Base-by-base conservation (phyloP, 441 rosid genomes). In the California macrophylla region DNA sequence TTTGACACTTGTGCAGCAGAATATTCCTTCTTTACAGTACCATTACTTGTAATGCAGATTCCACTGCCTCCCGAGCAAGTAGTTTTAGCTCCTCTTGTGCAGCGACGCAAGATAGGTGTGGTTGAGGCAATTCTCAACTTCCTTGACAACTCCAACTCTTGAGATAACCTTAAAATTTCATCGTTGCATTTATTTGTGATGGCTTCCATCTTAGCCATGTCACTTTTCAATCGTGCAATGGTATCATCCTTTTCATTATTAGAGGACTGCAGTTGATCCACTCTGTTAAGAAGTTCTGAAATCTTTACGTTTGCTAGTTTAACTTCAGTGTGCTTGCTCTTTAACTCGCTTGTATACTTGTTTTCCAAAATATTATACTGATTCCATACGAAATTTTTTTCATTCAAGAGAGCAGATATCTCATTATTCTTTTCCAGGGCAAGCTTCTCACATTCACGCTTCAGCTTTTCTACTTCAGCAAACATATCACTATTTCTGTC, bases 361-460 rank as follows among this genome's bases (percentile, higher is more conserved):
- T 67, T 86, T 69, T 93, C 89, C 69, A 87, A 65, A 66, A 73
- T 58, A 64, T 81, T 84, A 68, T 81, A 82, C 75, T 93, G 97
- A 71, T 86, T 76, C 96, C 95, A 83, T 4, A 85, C 81, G 76
- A 93, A 91, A 50, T 83, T 78, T 69, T 86, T 89, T 81, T 93
- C 92, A 15, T 74, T 75, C 81, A 81, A 6, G 12, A 93, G 83
- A 4, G 84, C 82, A 65, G 86, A 78, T 7, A 83, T 78, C 66
- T 90, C 89, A 21, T 80, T 72, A 30, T 71, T 71, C 84, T 80
- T 89, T 65, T 86, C 89, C 18, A 78, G 76, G 71, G 81, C 73
- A 80, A 85, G 79, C 74, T 77, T 79, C 74, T 81, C 70, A 45
- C 52, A 82, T 67, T 90, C 83, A 66, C 73, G 83, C 70, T 81